A percentile compares a stretch with the other conserved stretches of the same genome.
These are phyloP conservation scores for Ogataea paradorogensis DNA, from an alignment of 805 yeast species.

Conservation along the genomic window DNA sequence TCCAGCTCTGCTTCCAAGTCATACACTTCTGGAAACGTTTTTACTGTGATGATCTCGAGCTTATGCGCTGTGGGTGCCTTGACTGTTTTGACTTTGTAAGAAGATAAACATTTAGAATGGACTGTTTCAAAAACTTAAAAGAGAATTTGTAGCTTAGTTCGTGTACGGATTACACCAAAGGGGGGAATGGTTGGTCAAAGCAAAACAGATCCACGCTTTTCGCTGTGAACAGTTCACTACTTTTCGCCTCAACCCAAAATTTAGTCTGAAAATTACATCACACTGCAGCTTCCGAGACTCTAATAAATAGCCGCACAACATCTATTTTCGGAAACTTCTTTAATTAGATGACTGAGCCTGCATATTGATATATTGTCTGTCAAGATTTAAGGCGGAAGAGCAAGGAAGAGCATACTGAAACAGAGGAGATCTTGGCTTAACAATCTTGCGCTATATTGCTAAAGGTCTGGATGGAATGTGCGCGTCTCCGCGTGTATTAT, in stretches of 20 bases:
- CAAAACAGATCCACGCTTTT: too few relatives aligned
- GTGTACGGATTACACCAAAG: not conserved
- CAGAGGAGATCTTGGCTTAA: not conserved
- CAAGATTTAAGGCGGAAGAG: constrained; percentile 1
- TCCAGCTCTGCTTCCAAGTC: constrained; percentile 9
- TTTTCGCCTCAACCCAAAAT: not conserved
- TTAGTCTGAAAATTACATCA: constrained; percentile 1
- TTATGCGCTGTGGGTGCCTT: constrained; percentile 22
- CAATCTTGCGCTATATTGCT: not conserved
- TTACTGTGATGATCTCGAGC: constrained; percentile 6
- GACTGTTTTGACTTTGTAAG: constrained; percentile 24
- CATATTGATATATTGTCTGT: not conserved
- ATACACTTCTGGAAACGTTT: constrained; percentile 5
- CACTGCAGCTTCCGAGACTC: not conserved
- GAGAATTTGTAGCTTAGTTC: not conserved
- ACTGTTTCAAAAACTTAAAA: not conserved
- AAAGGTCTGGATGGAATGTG: too few relatives aligned
- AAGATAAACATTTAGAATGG: not conserved
- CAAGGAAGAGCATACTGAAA: constrained; percentile 1
- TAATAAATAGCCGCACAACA: constrained; percentile 5
- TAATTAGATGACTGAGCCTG: constrained; percentile 3
- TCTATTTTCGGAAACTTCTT: constrained; percentile 1
- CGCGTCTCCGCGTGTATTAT: not conserved
- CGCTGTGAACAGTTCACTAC: not conserved
- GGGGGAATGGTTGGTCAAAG: too few relatives aligned